These are phyloP conservation scores for Coleophoma cylindrospora DNA, from an alignment of 2,329 filamentous ascomycete species.

Conservation along the genomic window DNA sequence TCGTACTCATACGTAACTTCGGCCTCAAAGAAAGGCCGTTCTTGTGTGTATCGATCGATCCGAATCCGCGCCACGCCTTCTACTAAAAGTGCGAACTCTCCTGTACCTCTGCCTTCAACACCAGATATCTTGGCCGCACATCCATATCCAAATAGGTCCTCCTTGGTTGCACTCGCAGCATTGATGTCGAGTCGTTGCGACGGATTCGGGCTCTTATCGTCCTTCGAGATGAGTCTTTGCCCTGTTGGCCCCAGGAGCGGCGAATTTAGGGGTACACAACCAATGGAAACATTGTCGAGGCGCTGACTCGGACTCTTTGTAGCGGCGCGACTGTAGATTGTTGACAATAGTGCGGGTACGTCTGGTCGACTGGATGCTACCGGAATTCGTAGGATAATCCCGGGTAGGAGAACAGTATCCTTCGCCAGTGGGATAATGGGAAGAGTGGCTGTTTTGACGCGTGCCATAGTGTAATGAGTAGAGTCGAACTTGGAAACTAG, in stretches of 20 bases:
- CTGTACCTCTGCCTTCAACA: slow-evolving; percentile 68
- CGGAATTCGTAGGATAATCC: slow-evolving; percentile 77
- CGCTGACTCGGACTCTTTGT: slow-evolving; percentile 60
- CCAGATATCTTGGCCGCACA: slow-evolving; percentile 75
- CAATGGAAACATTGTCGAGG: slow-evolving; percentile 68
- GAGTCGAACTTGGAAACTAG: no score
- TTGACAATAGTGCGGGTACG: slow-evolving; percentile 80
- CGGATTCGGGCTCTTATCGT: slow-evolving; percentile 35
- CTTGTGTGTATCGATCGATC: slow-evolving; percentile 68
- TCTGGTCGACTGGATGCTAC: slow-evolving; percentile 77
- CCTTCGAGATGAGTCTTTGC: slow-evolving; percentile 67
- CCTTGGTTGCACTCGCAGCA: slow-evolving; percentile 54
- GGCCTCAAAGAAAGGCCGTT: slow-evolving; percentile 82
- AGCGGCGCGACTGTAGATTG: slow-evolving; percentile 73
- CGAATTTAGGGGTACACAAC: slow-evolving; percentile 81
- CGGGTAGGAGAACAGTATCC: slow-evolving; percentile 78
- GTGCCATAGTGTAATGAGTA: slow-evolving; percentile 5
- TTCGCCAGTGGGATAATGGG: slow-evolving; percentile 80
- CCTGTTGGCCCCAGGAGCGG: slow-evolving; percentile 69
- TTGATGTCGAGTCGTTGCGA: slow-evolving; percentile 39
- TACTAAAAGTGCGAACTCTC: slow-evolving; percentile 78
- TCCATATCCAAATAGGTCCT: slow-evolving; percentile 78
- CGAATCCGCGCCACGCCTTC: slow-evolving; percentile 77
- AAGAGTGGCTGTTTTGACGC: slow-evolving; percentile 32
- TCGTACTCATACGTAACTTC: slow-evolving; percentile 70